phyloP scores from a whole-genome alignment of 768 basidiomycete genomes.

The Mycena maculata region DNA sequence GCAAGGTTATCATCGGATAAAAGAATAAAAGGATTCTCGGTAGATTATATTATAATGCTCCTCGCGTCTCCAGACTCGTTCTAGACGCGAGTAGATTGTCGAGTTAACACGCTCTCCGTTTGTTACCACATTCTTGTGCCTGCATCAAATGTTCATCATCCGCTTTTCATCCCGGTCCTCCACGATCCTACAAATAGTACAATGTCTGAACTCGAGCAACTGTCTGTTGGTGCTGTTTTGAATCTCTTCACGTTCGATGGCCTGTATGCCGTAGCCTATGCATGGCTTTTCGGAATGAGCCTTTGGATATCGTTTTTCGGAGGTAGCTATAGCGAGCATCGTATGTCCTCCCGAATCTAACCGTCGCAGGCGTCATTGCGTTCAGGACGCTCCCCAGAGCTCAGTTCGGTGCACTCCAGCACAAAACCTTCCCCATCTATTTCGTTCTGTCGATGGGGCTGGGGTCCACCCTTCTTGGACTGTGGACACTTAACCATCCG shows the following conservation, averaged over 20 bases:
- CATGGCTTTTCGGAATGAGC: conserved; percentile 80
- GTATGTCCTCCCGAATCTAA: conserved; percentile 17
- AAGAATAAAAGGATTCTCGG: conserved; percentile 36
- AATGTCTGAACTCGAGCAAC: conserved; percentile 42
- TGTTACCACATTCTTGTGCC: conserved; percentile 5
- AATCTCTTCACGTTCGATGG: conserved; percentile 49
- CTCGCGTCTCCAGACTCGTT: conserved; percentile 24
- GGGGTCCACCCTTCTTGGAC: conserved; percentile 63
- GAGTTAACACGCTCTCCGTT: neutral
- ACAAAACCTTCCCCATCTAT: conserved; percentile 80
- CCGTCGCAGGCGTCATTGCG: conserved; percentile 65
- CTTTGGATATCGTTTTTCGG: conserved; percentile 79
- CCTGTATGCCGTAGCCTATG: conserved; percentile 66
- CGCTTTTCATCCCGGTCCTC: conserved; percentile 4
- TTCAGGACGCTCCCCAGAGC: conserved; percentile 71
- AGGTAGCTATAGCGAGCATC: conserved; percentile 46
- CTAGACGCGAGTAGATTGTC: conserved; percentile 25
- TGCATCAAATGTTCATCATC: neutral
- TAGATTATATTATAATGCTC: conserved; percentile 39
- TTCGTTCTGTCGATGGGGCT: conserved; percentile 70
- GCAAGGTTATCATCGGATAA: conserved; percentile 90
- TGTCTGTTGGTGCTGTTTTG: conserved; percentile 49
- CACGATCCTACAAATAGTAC: too few species aligned
- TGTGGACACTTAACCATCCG: conserved; percentile 70
- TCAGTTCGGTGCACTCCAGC: conserved; percentile 80